phyloP scores from a whole-genome alignment of 75 land plant species.

The Ceratopteris richardii region DNA sequence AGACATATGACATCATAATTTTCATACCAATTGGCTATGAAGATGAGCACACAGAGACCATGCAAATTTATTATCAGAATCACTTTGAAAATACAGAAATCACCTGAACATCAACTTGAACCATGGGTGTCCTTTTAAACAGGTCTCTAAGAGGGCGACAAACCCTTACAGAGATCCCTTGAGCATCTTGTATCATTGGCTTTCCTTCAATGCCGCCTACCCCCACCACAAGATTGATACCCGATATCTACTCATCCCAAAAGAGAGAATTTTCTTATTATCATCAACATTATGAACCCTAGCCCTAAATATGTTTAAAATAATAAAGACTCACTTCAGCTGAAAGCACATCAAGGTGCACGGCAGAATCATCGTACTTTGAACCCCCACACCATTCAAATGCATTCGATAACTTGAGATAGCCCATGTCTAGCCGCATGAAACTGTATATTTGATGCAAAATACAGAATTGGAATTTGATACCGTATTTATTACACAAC shows the following conservation, averaged over 20 bases:
- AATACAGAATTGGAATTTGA: neutral
- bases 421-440: constrained; percentile 94
- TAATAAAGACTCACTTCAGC: constrained; percentile 73
- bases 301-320: too few relatives aligned
- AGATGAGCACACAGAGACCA: too few relatives aligned
- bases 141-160: constrained; percentile 87
- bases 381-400: constrained; percentile 79
- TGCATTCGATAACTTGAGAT: constrained; percentile 53
- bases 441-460: constrained; percentile 35
- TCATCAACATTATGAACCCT: too few relatives aligned
- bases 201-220: constrained; percentile 63
- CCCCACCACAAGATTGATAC: constrained; percentile 90
- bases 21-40: too few relatives aligned
- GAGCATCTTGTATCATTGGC: constrained; percentile 74
- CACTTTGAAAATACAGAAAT: too few relatives aligned
- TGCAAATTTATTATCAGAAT: too few relatives aligned
- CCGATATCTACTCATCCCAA: constrained; percentile 50
- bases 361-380: constrained; percentile 67
- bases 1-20: too few relatives aligned
- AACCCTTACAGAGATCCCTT: constrained; percentile 57
- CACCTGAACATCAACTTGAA: constrained; percentile 81
- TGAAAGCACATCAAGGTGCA: constrained; percentile 85
- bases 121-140: constrained; percentile 83
- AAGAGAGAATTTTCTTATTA: too few relatives aligned
- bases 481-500: neutral